Evolutionary conservation across 2,329 filamentous ascomycete genomes (phyloP).

Genomic region (Beauveria sp.): DNA sequence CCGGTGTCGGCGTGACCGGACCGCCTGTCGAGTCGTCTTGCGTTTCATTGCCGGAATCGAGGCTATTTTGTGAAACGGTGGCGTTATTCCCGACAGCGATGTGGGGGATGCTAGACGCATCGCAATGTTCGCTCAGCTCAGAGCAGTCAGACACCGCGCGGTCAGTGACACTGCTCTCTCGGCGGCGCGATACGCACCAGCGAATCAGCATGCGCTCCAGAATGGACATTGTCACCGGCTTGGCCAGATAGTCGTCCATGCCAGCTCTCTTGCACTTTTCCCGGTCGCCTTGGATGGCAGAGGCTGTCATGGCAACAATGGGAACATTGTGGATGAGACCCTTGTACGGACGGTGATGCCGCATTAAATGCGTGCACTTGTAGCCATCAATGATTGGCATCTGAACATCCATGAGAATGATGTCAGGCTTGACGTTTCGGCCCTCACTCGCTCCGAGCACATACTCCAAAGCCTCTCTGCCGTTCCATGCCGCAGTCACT

Average conservation of each 20-base stretch:
- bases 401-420: constrained; percentile 74
- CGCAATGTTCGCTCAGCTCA: constrained; percentile 35
- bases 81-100: constrained; percentile 22
- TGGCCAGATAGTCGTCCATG: constrained; percentile 71
- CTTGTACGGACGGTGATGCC: constrained; percentile 60
- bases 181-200: constrained; percentile 44
- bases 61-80: background rate
- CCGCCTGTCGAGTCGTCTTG: constrained; percentile 22
- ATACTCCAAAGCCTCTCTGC: constrained; percentile 71
- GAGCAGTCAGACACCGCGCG: constrained; percentile 36
- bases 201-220: constrained; percentile 65
- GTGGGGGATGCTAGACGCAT: constrained; percentile 33
- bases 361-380: constrained; percentile 64
- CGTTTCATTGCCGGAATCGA: constrained; percentile 15
- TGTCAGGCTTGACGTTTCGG: constrained; percentile 53
- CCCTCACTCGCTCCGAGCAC: constrained; percentile 46
- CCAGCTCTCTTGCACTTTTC: constrained; percentile 67
- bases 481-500: constrained; percentile 67
- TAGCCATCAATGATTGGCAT: constrained; percentile 75
- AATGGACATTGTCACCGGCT: constrained; percentile 61
- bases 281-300: constrained; percentile 66
- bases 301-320: constrained; percentile 77
- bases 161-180: constrained; percentile 17
- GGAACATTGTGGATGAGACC: constrained; percentile 53
- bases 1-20: constrained; percentile 33